Evolutionary conservation across 345 rosid species (phyloP), one percentile per base, ranked within the genome.

Genomic region (Firmiana major): DNA sequence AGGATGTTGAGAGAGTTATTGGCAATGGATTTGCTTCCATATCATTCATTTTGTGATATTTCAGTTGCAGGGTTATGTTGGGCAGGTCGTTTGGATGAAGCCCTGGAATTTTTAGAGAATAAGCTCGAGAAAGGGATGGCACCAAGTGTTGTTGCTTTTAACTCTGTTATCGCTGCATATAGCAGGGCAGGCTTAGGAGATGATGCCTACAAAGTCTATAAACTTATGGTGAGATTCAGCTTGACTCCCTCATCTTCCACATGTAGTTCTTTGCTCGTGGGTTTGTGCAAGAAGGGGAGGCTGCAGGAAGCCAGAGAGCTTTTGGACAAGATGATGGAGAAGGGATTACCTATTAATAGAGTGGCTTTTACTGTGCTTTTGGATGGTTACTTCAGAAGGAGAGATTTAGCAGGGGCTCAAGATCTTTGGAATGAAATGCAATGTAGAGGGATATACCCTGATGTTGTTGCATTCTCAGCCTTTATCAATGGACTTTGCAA

Each of bases 91-190:
- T 45, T 90, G 83, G 88, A 90, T 55, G 87, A 84, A 57, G 94
- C 94, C 58, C 49, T 77, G 81, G 71, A 82, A 67, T 49, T 83
- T 78, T 82, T 90, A 68, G 81, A 75, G 74, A 83, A 84, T 79
- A 79, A 86, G 80, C 86, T 90, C 38, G 92, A 86, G 83, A 90
- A 80, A 77, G 97, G 94, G 83, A 80, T 85, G 69, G 63, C 83
- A 62, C 85, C 83, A 38, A 88, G 89, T 73, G 75, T 87, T 64
- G 81, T 88, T 78, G 89, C 89, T 48, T 89, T 89, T 81, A 92
- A 92, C 81, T 87, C 94, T 42, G 71, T 92, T 53, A 87, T 90
- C 81, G 89, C 90, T 43, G 94, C 90, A 60, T 89, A 85, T 83
- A 82, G 93, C 83, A 40, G 42, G 42, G 42, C 42, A 40, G 42